A percentile compares a stretch with the other conserved stretches of the same genome.
Conservation (phyloP, 179 eudicot species). For the Spergularia azorica region DNA sequence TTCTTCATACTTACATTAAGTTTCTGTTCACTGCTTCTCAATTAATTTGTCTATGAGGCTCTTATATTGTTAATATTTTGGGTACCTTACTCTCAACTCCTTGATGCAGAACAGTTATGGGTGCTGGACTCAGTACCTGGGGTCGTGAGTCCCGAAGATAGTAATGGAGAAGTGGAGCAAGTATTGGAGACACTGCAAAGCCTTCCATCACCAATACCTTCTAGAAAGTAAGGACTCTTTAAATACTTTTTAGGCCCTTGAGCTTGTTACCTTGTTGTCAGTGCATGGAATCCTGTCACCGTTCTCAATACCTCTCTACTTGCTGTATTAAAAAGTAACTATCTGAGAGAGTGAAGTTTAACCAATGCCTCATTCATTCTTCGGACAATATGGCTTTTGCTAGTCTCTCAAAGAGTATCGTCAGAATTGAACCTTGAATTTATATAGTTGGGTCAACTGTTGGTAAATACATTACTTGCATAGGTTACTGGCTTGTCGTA, state of each 20-base stretch:
- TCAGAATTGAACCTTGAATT: background rate
- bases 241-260: background rate
- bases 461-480: too few relatives aligned
- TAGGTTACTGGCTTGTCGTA: too few relatives aligned
- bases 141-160: constrained; percentile 56
- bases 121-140: constrained; percentile 95
- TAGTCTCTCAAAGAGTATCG: background rate
- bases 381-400: background rate
- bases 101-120: constrained; percentile 97
- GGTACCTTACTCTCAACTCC: constrained; percentile 26
- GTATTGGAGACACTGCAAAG: constrained; percentile 85
- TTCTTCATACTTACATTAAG: background rate
- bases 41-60: background rate
- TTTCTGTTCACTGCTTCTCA: background rate
- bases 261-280: background rate
- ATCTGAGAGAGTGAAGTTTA: background rate
- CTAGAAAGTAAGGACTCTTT: constrained; percentile 59
- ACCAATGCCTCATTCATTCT: background rate
- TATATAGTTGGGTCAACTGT: too few relatives aligned
- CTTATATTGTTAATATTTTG: background rate
- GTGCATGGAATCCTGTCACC: background rate
- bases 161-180: constrained; percentile 88
- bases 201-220: constrained; percentile 72
- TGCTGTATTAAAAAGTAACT: background rate
- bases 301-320: background rate